phyloP scores from a whole-genome alignment of 257 asterid species.

The Oldenlandia corymbosa region DNA sequence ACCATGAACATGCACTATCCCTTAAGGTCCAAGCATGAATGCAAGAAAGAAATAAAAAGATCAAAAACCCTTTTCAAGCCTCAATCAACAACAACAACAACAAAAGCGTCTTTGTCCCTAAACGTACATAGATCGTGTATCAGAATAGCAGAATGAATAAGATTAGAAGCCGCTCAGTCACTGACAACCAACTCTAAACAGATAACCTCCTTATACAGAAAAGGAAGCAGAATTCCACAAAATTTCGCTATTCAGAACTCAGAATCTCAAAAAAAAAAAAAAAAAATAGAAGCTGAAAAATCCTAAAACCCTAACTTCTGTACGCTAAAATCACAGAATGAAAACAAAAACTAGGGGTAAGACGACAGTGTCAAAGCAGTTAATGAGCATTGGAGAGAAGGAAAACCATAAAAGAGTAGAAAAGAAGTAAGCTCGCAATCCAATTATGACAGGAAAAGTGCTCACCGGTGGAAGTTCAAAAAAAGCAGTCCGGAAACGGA shows the following conservation, averaged over 20 bases:
- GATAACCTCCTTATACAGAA: not conserved
- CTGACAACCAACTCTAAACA: not conserved
- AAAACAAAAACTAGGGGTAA: not conserved
- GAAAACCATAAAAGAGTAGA: not conserved
- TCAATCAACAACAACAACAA: no score
- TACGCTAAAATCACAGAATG: no score
- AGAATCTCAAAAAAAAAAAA: not conserved
- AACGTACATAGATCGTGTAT: no score
- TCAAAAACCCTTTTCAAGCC: no score
- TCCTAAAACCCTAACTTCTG: conserved; percentile 15
- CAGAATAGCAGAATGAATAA: no score
- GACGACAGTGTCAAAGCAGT: not conserved
- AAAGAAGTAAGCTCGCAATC: not conserved
- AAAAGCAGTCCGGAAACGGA: not conserved
- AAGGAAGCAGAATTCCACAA: not conserved
- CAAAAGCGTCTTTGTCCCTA: no score
- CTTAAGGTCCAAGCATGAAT: no score
- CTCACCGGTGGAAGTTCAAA: not conserved
- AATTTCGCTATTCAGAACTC: not conserved
- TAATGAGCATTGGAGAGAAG: not conserved
- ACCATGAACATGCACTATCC: not conserved
- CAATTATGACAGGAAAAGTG: not conserved
- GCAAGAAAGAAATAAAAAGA: no score
- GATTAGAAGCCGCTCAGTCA: not conserved
- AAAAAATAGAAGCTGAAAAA: not conserved